Base-by-base conservation (phyloP, 163 green algal genomes). In the Volvox carteri region DNA sequence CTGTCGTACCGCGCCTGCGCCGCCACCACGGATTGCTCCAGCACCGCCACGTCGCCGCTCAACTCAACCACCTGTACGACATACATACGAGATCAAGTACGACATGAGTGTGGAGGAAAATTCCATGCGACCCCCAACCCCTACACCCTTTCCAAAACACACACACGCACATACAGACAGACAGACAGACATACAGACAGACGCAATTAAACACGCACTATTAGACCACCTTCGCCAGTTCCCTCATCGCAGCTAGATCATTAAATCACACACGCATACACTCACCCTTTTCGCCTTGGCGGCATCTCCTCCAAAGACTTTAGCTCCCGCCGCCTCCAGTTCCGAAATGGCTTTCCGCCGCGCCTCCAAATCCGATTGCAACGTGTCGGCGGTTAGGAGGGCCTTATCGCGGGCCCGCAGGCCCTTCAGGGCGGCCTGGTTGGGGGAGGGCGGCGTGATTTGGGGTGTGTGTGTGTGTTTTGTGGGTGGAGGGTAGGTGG, bases 321-420 rank as follows among this genome's bases (percentile, higher is more conserved):
- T 89, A 58, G 90, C 78, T 11, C 79, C 85, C 35, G 78, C 79
- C 25, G 78, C 90, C 78, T 90, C 90, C 44, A 92, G 79, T 2
- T 92, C 89, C 33, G 7, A 18, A n/a, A 78, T 72, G 52, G 77
- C 86, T n/a, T 50, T 70, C 12, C 76, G 30, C 35, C 62, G 77
- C 12, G 72, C 84, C 52, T 91, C 92, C 84, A 93, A 84, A 86
- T 96, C 92, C 16, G 84, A 87, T 54, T 90, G 41, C n/a, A 96
- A 74, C 25, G 91, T 95, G 79, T 94, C 89, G 16, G 88, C 89
- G 11, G 94, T 96, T 44, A 96, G 86, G 78, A 96, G 89, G 70
- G 92, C 89, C 91, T 96, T 93, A 84, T 96, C 94, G 39, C 94
- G 90, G 0, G 91, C 89, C 28, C 85, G 86, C 21, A 94, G 91